Percentiles rank a stretch among this genome's conserved stretches.
Evolutionary conservation across 352 stramenopile genomes (phyloP).

Genomic region (Phytopythium cucurbitacearum): DNA sequence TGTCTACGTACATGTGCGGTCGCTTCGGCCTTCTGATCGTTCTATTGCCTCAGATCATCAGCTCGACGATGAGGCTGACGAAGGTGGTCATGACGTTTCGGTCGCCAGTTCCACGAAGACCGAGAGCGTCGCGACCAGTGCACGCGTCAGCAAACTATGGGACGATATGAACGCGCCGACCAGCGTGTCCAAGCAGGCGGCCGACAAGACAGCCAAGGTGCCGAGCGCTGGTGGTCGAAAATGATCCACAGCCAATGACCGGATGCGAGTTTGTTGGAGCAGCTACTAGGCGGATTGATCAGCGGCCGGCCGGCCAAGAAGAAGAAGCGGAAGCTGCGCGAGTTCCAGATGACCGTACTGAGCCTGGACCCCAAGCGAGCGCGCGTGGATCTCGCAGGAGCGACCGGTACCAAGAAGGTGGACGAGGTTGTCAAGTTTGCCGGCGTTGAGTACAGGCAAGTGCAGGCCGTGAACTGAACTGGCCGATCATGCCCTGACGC

Average conservation of each 20-base stretch:
- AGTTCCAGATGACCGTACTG: slow-evolving; percentile 70
- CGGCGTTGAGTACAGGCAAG: slow-evolving; percentile 66
- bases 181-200: slow-evolving; percentile 41
- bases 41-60: neutral
- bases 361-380: slow-evolving; percentile 61
- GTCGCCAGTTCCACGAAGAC: too few relatives aligned
- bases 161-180: slow-evolving; percentile 61
- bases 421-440: slow-evolving; percentile 82
- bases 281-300: slow-evolving; percentile 50
- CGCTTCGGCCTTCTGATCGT: neutral
- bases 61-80: slow-evolving; percentile 7
- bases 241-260: neutral
- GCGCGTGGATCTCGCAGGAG: slow-evolving; percentile 34
- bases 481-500: neutral
- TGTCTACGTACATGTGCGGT: neutral
- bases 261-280: neutral
- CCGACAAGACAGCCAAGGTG: slow-evolving; percentile 49
- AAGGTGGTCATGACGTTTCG: neutral
- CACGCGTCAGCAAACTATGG: slow-evolving; percentile 50
- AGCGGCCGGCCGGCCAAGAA: slow-evolving; percentile 32
- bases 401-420: slow-evolving; percentile 23
- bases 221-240: neutral
- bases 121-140: slow-evolving; percentile 23
- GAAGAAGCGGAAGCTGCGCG: slow-evolving; percentile 54
- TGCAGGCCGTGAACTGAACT: neutral